Base-by-base conservation (phyloP, 257 asterid species). In the Linderniella brevidens region DNA sequence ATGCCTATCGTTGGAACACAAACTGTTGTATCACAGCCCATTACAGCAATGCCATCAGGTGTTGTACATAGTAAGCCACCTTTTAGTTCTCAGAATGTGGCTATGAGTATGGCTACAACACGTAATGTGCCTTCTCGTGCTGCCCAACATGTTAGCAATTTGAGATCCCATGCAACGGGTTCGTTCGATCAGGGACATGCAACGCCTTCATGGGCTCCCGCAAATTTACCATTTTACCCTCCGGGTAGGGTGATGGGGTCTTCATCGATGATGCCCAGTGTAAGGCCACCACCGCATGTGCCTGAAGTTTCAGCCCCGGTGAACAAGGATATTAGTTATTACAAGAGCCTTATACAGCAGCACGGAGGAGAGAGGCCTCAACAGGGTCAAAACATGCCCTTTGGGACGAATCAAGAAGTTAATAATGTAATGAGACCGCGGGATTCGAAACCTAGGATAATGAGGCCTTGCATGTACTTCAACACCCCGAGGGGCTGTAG, bases 321-420 rank as follows among this genome's bases (percentile, higher is more conserved):
- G 17, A 37, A 68, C 5, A 90, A 72, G 71, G 99, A 85, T 63
- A 58, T 73, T 7, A 81, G 63, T 66, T 90, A 90, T 13, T 85
- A 69, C 36, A 90, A 80, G 77, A 77, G 76, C 66, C 75, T 90
- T 58, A 81, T 90, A 43, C 93, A 85, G 65, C 99, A 81, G 48
- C 96, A 85, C 13, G 99, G 99, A 54, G 86, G 66, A 42, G 96
- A 81, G 48, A 71, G 86, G 35, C 68, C 55, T 54, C 75, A 68
- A 18, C 49, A 57, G 65, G 65, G 50, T 47, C 74, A 60, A 48
- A 42, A 25, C 6, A 6, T 6, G 32, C 32, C 11, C 1, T 19
- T 37, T 10, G 29, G 70, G 44, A 50, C 54, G 1, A 42, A 35
- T 47, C 76, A 60, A 58, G 74, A 66, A 35, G 37, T 53, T 17